Base-by-base conservation (phyloP, 371 early-diverging fungal genomes). In the Choanephora cucurbitarum region DNA sequence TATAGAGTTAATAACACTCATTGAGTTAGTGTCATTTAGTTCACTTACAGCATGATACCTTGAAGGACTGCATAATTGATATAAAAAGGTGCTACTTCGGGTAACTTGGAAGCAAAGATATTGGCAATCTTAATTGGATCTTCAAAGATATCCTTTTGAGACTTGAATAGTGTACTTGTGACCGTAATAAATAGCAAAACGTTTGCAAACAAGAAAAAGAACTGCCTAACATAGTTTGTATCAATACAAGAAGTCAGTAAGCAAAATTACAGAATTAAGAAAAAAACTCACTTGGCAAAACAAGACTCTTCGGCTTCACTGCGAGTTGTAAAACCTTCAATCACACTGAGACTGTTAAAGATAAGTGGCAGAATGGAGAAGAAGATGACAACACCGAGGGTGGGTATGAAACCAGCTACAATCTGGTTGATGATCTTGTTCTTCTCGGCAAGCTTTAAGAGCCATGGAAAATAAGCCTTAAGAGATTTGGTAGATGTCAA, bases 131-230 rank as follows among this genome's bases (percentile, higher is more conserved):
- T 79, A 3, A 79, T 82, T 1, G 91, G 88, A 44, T 81, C 79
- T 24, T 84, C 79, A 47, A 88, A 66, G 5, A 91, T 86, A 28
- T 91, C 86, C 34, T 82, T 73, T 43, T 93, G 55, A 14, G 89
- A 75, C 43, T 88, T 79, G 70, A 89, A 88, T 50, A 93, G 66
- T 0, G 93, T 90, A 33, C 85, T 82, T 5, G 91, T 89, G 9
- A 94, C 75, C 6, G 90, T 88, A 67, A 92, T 90, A 11, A 94
- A 84, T 49, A 97, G 72, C 39, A 97, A 68, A 8, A 96, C 88
- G 70, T 95, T 97, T 76, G 91, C 87, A 24, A 96, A 67, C 49
- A 88, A 82, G 59, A 94, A 96, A 51, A 89, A 87, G 68, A 91
- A 95, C 71, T 93, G 91, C 64, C 92, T 91, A n/a, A n/a, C n/a